These are phyloP conservation scores for Saturnispora saitoi DNA, from an alignment of 805 yeast species.

Conservation along the genomic window DNA sequence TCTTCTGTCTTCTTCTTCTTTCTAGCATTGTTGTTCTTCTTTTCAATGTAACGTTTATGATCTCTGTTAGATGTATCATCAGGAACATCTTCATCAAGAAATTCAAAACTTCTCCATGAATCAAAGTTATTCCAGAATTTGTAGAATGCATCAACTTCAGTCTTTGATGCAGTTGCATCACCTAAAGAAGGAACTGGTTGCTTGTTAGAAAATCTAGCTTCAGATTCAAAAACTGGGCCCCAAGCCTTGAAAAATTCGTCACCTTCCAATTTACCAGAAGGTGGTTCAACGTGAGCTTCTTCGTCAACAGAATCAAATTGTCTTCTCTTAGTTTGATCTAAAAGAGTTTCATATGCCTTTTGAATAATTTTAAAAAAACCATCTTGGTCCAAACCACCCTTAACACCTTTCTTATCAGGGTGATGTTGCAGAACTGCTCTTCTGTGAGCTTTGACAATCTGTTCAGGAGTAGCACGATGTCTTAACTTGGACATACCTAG, in stretches of 20 bases:
- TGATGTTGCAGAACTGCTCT: conserved; percentile 93
- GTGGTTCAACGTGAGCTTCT: conserved; percentile 77
- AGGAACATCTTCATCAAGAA: conserved; percentile 97
- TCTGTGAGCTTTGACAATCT: conserved; percentile 94
- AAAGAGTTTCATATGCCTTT: conserved; percentile 86
- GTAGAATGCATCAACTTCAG: conserved; percentile 81
- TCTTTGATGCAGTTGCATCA: conserved; percentile 53
- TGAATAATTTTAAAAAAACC: conserved; percentile 97
- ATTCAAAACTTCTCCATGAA: conserved; percentile 98
- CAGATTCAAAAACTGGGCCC: conserved; percentile 86
- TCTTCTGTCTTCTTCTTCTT: conserved; percentile 97
- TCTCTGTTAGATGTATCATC: conserved; percentile 99
- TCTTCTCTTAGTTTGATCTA: conserved; percentile 78
- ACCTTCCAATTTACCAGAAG: conserved; percentile 38
- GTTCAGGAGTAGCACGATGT: conserved; percentile 85
- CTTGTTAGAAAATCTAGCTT: conserved; percentile 85
- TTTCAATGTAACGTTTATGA: conserved; percentile 96
- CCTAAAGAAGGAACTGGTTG: conserved; percentile 87
- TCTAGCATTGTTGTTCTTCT: conserved; percentile 94
- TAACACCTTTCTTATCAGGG: conserved; percentile 95
- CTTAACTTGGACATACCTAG: conserved; percentile 88
- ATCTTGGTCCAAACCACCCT: conserved; percentile 83
- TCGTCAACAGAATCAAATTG: conserved; percentile 95
- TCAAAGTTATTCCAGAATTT: conserved; percentile 89
- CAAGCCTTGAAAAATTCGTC: conserved; percentile 81